These are phyloP conservation scores for Psilocybe tampanensis DNA, from an alignment of 768 basidiomycete genomes.

Conservation along the genomic window DNA sequence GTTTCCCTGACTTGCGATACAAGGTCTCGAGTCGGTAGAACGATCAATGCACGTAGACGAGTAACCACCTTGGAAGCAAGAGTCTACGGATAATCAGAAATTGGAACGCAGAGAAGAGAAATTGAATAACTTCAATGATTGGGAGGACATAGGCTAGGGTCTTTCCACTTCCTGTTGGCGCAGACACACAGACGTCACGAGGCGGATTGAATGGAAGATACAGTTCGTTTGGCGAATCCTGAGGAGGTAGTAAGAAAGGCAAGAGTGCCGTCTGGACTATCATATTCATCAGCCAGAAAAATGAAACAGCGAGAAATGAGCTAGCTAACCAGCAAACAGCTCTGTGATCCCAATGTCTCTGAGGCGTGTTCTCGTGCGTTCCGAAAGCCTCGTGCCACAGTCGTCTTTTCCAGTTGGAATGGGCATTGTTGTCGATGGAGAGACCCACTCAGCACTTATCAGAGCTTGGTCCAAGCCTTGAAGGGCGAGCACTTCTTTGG, in stretches of 20 bases:
- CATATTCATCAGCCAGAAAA: background rate
- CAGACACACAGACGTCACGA: constrained; percentile 89
- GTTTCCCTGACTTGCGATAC: constrained; percentile 93
- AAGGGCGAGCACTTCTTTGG: constrained; percentile 67
- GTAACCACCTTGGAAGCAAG: constrained; percentile 77
- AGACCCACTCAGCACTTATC: constrained; percentile 67
- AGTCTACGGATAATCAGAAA: constrained; percentile 44
- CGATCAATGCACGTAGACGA: constrained; percentile 82
- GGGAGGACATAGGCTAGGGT: constrained; percentile 96
- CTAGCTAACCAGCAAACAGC: constrained; percentile 79
- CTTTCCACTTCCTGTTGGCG: constrained; percentile 98
- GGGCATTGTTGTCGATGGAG: constrained; percentile 48
- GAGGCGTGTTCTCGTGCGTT: constrained; percentile 62
- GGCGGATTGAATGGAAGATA: constrained; percentile 70
- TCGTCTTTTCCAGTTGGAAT: constrained; percentile 45
- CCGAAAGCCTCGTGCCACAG: constrained; percentile 53
- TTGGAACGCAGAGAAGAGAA: background rate
- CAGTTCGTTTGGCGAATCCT: constrained; percentile 42
- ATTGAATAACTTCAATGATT: constrained; percentile 70
- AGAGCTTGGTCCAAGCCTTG: constrained; percentile 82
- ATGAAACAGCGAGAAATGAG: background rate
- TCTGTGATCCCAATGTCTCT: constrained; percentile 80
- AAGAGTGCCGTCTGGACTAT: constrained; percentile 89
- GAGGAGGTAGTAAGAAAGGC: constrained; percentile 70
- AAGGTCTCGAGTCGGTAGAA: constrained; percentile 93